Base-by-base conservation (phyloP, 345 rosid genomes). In the Eutrema yunnanense region DNA sequence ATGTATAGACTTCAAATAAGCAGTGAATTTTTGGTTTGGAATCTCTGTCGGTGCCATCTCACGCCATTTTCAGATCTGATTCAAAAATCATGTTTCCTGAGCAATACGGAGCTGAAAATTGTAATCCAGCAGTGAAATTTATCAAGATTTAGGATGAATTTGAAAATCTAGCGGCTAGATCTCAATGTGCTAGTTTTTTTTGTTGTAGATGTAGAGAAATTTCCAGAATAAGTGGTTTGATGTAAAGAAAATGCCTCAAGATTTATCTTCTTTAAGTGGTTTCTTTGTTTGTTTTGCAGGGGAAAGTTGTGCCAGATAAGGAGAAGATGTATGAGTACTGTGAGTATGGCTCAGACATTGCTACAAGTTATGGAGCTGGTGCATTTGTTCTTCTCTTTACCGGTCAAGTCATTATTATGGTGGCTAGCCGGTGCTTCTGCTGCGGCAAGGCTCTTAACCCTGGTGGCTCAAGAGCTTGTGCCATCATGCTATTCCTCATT, bases 291-390 rank as follows among this genome's bases (percentile, higher is more conserved):
- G 42, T 56, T 75, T 71, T 72, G 62, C 78, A 94, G 98, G 98
- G 90, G 48, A 65, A 5, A 44, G 44, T 80, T 66, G 73, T 61
- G 3, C 71, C 70, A 6, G 99, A 92, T 47, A 4, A 26, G 14
- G 96, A 90, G 60, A 36, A 62, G 65, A 11, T 79, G 3, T 87
- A 87, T 71, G 83, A 76, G 47, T 82, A 83, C 67, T 95, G 99
- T 72, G 82, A 57, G 16, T 95, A 95, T 78, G 96, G 91, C 61
- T 86, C 97, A 1, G 97, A 95, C 79, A 90, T 92, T 19, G 73
- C 99, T 64, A 88, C 97, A 6, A 96, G 97, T 54, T 90, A 65
- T 75, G 99, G 96, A 49, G 92, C 90, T 32, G 99, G 96, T 47
- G 92, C 97, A 41, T 88, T 95, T 67, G 75, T 90, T 71, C 88